Percentiles rank a stretch among this genome's conserved stretches.
phyloP scores from a whole-genome alignment of 768 basidiomycete genomes.

The Kwoniella sp. region DNA sequence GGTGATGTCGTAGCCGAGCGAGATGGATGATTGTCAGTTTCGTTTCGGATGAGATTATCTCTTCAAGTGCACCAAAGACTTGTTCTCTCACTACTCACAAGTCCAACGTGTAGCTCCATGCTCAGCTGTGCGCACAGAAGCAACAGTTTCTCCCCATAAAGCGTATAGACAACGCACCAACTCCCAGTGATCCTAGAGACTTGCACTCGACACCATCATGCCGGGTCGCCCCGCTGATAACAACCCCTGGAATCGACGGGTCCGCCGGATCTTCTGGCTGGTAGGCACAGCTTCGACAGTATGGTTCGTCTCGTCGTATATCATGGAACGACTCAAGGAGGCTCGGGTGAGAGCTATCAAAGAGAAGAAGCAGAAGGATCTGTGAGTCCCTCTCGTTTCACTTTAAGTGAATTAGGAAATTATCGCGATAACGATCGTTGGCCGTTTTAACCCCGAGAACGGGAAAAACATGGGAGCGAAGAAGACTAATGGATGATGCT shows the following conservation, averaged over 20 bases:
- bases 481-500: constrained; percentile 4
- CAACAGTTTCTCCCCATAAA: neutral
- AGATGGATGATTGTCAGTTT: neutral
- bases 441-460: neutral
- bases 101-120: too few species aligned
- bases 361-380: constrained; percentile 37
- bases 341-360: constrained; percentile 35
- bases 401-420: too few species aligned
- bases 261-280: constrained; percentile 33
- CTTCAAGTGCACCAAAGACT: too few species aligned
- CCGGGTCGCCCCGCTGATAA: neutral
- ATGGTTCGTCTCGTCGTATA: constrained; percentile 40
- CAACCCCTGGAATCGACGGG: constrained; percentile 39
- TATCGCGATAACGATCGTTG: too few species aligned
- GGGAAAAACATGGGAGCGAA: too few species aligned
- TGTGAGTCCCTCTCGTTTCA: constrained; percentile 32
- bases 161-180: neutral
- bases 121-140: too few species aligned
- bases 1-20: neutral
- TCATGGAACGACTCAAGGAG: constrained; percentile 41
- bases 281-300: constrained; percentile 40
- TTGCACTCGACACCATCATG: neutral
- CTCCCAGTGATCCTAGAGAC: neutral
- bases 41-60: too few species aligned
- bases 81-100: too few species aligned